Evolutionary conservation across 1,284 basidiomycete genomes (phyloP), one percentile per base, ranked within the genome.

Genomic region (Agaricales sp.): DNA sequence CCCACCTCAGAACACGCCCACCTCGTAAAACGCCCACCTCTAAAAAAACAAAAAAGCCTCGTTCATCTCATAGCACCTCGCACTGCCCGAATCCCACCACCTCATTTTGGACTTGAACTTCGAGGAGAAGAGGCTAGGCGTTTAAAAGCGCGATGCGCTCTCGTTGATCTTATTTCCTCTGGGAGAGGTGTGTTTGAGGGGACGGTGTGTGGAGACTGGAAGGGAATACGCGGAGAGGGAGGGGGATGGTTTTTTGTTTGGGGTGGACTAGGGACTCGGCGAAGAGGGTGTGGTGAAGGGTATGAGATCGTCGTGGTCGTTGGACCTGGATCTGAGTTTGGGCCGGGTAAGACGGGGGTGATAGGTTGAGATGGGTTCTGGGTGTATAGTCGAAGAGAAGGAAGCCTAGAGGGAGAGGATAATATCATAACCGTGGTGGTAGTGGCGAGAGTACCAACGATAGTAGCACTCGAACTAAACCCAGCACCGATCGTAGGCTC

Each of bases 61-160:
- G 66, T 71, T 57, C 53, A 74, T n/a, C n/a, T 59, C 56, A 73
- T 71, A n/a, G 74, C 78, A 1, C 77, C n/a, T n/a, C 80, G 49
- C 72, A 73, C 2, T 68, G 63, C 1, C 73, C 70, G 50, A 83
- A 80, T n/a, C 23, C 61, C 51, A 26, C 22, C 66, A 57, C 47
- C 53, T 50, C 2, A 51, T 30, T 30, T n/a, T n/a, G n/a, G n/a
- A n/a, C n/a, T n/a, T n/a, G n/a, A n/a, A n/a, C n/a, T n/a, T n/a
- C n/a, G n/a, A n/a, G n/a, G n/a, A n/a, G n/a, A n/a, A n/a, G n/a
- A n/a, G n/a, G n/a, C n/a, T n/a, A n/a, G n/a, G 51, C 8, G 58
- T 55, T 3, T 56, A 58, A 38, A 60, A 48, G n/a, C 50, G 55
- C 38, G 54, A 43, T 50, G 53, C 50, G 41, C 56, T 54, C 52